These are phyloP conservation scores for Monosporascus sp. DNA, from an alignment of 2,329 filamentous ascomycete species.

Conservation along the genomic window DNA sequence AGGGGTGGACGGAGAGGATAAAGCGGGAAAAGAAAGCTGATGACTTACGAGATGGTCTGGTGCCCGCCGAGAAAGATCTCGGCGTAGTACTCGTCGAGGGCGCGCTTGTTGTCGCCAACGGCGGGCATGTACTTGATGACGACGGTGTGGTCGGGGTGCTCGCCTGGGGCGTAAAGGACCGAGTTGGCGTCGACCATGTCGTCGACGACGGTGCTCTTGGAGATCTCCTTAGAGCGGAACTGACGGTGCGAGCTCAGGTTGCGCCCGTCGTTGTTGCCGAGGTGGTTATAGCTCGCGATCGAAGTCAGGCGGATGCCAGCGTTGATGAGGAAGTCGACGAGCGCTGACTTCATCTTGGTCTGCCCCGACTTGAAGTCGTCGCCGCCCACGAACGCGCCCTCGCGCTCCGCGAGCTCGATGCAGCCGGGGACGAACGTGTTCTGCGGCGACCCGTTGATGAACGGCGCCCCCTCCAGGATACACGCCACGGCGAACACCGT, in stretches of 20 bases:
- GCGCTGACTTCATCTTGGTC: slow-evolving; percentile 99
- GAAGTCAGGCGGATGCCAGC: slow-evolving; percentile 98
- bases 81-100: slow-evolving; percentile 97
- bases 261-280: slow-evolving; percentile 99
- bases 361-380: slow-evolving; percentile 99
- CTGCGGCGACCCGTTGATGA: slow-evolving; percentile 98
- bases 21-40: slow-evolving; percentile 8
- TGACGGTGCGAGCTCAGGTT: slow-evolving; percentile 96
- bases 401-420: slow-evolving; percentile 80
- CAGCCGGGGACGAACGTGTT: slow-evolving; percentile 97
- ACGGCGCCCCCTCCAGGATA: slow-evolving; percentile 83
- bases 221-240: slow-evolving; percentile 99
- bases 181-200: slow-evolving; percentile 98
- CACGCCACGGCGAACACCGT: slow-evolving; percentile 93
- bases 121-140: slow-evolving; percentile 99
- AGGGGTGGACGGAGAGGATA: background rate
- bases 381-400: slow-evolving; percentile 87
- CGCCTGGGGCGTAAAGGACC: slow-evolving; percentile 82
- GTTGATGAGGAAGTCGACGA: slow-evolving; percentile 97
- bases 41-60: slow-evolving; percentile 78
- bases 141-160: slow-evolving; percentile 96
- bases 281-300: slow-evolving; percentile 98
- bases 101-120: slow-evolving; percentile 98
- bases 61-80: slow-evolving; percentile 99
- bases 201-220: slow-evolving; percentile 98